phyloP scores from a whole-genome alignment of 2,329 filamentous ascomycete species.

The Phialophora chinensis region DNA sequence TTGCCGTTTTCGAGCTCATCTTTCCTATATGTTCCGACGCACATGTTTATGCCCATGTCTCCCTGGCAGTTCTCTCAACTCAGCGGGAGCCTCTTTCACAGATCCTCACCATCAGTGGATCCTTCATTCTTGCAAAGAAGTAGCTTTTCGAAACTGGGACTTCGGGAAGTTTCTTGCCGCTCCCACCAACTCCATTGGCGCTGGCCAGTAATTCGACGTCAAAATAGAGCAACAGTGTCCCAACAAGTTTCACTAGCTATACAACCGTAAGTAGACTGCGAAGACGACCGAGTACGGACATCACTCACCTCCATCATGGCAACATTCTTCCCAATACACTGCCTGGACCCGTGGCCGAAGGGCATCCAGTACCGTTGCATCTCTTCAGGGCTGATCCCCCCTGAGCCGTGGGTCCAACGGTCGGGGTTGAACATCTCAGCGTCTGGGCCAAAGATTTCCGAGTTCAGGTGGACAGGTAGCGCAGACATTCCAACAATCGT shows the following conservation, averaged over 20 bases:
- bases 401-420: slow-evolving; percentile 8
- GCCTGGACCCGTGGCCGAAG: slow-evolving; percentile 14
- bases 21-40: neutral
- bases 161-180: neutral
- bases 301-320: slow-evolving; percentile 19
- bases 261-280: neutral
- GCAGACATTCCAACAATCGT: slow-evolving; percentile 1
- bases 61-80: neutral
- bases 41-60: neutral
- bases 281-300: neutral
- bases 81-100: neutral
- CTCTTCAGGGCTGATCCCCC: slow-evolving; percentile 12
- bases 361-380: slow-evolving; percentile 20
- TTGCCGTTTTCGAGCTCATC: neutral
- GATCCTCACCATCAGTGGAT: neutral
- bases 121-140: neutral
- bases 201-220: neutral
- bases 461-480: slow-evolving; percentile 6
- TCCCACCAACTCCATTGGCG: no score
- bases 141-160: neutral
- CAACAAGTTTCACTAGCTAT: neutral
- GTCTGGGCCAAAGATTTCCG: slow-evolving; percentile 10
- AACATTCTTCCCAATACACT: slow-evolving; percentile 18
- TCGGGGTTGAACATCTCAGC: slow-evolving; percentile 15
- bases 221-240: neutral